Evolutionary conservation across 1,284 basidiomycete species (phyloP).

Genomic region (Lentinula novae-zelandiae): DNA sequence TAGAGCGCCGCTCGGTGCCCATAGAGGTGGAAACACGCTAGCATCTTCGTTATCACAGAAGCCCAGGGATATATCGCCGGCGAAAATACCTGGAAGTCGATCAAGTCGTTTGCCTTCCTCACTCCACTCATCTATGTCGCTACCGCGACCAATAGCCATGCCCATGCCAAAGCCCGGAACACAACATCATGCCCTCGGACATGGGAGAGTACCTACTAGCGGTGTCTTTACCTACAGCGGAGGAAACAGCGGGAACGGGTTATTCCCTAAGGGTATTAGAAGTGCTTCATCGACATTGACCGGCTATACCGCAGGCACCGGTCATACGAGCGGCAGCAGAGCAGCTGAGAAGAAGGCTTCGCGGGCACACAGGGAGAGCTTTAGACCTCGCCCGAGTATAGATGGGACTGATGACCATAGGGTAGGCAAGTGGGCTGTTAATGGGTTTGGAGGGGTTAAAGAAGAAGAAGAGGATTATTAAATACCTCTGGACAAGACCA

Average conservation of each 20-base stretch:
- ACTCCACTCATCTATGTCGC: slow-evolving; percentile 23
- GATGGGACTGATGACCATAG: slow-evolving; percentile 30
- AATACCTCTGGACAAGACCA: not conserved
- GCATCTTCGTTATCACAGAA: slow-evolving; percentile 8
- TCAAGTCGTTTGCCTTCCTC: slow-evolving; percentile 23
- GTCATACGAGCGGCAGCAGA: slow-evolving; percentile 19
- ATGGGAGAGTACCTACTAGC: slow-evolving; percentile 39
- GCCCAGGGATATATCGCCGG: slow-evolving; percentile 35
- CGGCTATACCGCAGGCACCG: not conserved
- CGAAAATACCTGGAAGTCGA: slow-evolving; percentile 38
- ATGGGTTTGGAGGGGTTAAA: slow-evolving; percentile 24
- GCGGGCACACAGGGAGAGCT: slow-evolving; percentile 63
- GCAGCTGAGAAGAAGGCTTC: slow-evolving; percentile 41
- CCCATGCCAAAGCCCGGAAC: slow-evolving; percentile 44
- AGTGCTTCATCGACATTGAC: slow-evolving; percentile 9
- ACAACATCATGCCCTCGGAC: slow-evolving; percentile 47
- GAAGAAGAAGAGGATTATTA: slow-evolving; percentile 31
- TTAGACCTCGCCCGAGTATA: slow-evolving; percentile 69
- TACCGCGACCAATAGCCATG: slow-evolving; percentile 36
- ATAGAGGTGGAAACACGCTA: slow-evolving; percentile 12
- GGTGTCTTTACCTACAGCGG: slow-evolving; percentile 20
- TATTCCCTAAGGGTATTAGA: slow-evolving; percentile 16
- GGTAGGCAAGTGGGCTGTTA: slow-evolving; percentile 7
- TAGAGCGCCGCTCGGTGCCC: slow-evolving; percentile 30
- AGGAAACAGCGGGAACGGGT: slow-evolving; percentile 15